Conservation (phyloP, 441 rosid genomes). For the Manihot esculenta region DNA sequence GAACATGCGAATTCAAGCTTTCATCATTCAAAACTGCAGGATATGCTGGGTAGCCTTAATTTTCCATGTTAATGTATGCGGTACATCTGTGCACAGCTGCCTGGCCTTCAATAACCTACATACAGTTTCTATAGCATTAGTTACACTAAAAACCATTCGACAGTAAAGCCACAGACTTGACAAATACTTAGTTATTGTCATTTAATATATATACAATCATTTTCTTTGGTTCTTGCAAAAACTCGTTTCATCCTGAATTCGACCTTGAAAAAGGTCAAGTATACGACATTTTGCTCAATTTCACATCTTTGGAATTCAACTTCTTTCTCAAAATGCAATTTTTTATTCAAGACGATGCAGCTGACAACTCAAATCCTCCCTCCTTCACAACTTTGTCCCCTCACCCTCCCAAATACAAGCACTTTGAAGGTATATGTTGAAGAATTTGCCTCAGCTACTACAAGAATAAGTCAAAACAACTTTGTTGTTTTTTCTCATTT, state of each 20-base stretch:
- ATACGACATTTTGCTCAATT: not conserved
- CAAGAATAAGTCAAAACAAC: no score
- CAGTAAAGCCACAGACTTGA: not conserved
- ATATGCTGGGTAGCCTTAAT: conserved; percentile 45
- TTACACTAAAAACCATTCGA: not conserved
- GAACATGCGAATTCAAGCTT: conserved; percentile 45
- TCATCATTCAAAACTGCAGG: conserved; percentile 68
- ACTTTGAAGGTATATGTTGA: no score
- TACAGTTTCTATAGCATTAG: conserved; percentile 5
- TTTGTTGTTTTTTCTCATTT: no score
- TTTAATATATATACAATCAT: not conserved
- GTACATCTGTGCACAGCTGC: conserved; percentile 65
- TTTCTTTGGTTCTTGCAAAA: not conserved
- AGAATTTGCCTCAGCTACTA: no score
- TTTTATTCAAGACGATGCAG: not conserved
- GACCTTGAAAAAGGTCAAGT: not conserved
- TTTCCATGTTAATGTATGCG: conserved; percentile 46
- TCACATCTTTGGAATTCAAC: not conserved
- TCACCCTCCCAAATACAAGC: not conserved
- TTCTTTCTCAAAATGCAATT: not conserved
- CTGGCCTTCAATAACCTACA: conserved; percentile 64
- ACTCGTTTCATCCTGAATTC: not conserved
- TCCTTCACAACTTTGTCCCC: not conserved
- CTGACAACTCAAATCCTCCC: not conserved
- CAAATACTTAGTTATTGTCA: not conserved